These are phyloP conservation scores for Dryadomyces quercus-mongolicae DNA, from an alignment of 2,329 filamentous ascomycete genomes.

Conservation along the genomic window DNA sequence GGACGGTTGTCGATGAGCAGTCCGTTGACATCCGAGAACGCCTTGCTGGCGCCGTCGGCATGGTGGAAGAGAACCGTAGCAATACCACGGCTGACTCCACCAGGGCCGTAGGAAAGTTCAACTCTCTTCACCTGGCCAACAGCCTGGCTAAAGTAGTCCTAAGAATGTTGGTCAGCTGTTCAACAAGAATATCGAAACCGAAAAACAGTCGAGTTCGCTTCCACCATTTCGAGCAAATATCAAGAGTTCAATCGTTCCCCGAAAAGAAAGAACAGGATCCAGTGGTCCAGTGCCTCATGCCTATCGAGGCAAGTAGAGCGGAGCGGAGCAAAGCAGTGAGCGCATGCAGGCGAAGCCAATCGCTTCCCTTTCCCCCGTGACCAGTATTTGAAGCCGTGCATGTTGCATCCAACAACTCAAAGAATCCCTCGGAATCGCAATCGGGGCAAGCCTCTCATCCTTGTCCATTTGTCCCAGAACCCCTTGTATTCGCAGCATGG, in stretches of 20 bases:
- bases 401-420: background rate
- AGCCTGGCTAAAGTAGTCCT: conserved; percentile 92
- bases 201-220: conserved; percentile 12
- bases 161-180: conserved; percentile 51
- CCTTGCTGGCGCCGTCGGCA: conserved; percentile 70
- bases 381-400: background rate
- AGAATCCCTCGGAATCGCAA: background rate
- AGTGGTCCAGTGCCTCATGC: background rate
- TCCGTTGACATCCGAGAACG: conserved; percentile 73
- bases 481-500: background rate
- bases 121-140: conserved; percentile 86
- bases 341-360: conserved; percentile 7
- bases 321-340: conserved; percentile 26
- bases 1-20: conserved; percentile 80
- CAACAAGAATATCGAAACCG: conserved; percentile 36
- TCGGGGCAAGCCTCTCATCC: background rate
- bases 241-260: background rate
- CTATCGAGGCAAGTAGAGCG: background rate
- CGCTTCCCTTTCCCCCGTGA: background rate
- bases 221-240: conserved; percentile 5
- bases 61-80: conserved; percentile 81
- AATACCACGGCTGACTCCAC: conserved; percentile 81
- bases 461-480: background rate
- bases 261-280: background rate
- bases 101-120: conserved; percentile 84